Evolutionary conservation across 345 rosid species (phyloP).

Genomic region (Eucalyptus pauciflora): DNA sequence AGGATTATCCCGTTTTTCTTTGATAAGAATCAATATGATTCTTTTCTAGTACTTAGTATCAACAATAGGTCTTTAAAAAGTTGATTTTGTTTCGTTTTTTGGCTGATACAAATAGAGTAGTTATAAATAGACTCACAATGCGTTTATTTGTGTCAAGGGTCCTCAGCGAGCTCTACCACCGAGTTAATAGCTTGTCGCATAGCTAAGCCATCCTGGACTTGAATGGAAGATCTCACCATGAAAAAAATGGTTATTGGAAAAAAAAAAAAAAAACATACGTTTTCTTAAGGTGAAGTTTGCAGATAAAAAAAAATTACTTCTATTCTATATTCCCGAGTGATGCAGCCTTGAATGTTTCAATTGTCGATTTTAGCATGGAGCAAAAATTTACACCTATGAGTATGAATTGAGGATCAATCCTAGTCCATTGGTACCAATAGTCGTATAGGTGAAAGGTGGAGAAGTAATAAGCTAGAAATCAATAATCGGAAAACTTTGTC

Average conservation of each 20-base stretch:
- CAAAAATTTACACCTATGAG: neutral
- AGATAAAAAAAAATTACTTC: neutral
- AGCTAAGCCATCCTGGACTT: neutral
- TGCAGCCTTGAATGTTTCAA: neutral
- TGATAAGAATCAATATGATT: neutral
- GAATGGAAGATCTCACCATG: neutral
- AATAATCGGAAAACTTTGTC: neutral
- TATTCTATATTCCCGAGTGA: neutral
- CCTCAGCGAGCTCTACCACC: rapidly evolving
- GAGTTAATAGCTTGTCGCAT: neutral
- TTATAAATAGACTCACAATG: neutral
- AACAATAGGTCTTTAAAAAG: neutral
- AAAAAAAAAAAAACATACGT: neutral
- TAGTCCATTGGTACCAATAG: neutral
- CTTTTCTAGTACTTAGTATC: neutral
- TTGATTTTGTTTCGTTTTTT: neutral
- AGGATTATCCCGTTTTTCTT: neutral
- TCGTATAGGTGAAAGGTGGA: neutral
- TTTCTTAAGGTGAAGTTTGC: neutral
- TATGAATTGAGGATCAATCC: neutral
- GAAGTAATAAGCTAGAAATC: neutral
- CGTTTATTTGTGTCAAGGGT: neutral
- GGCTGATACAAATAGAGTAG: neutral
- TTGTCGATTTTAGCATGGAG: neutral
- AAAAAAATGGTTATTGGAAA: neutral